phyloP scores from a whole-genome alignment of 108 stramenopile species.

The Cyclostephanos invisitatus region DNA sequence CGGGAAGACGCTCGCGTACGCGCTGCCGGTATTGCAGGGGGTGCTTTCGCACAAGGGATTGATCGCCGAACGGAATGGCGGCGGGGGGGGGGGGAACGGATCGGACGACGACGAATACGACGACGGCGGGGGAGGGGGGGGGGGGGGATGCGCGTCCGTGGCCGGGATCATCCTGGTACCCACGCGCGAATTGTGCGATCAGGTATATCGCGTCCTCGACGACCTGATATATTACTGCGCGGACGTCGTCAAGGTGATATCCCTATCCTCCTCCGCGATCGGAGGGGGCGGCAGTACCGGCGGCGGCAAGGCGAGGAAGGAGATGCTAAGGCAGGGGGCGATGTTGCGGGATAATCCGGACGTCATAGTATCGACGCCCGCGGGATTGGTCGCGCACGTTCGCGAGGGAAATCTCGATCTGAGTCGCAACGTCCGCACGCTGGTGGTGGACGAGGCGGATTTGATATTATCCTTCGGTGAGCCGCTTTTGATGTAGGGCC shows the following conservation, averaged over 20 bases:
- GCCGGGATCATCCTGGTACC: constrained; percentile 94
- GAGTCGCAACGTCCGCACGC: constrained; percentile 72
- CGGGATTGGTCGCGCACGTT: constrained; percentile 75
- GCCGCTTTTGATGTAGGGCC: not conserved
- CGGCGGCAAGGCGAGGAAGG: constrained; percentile 42
- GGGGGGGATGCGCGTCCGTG: constrained; percentile 36
- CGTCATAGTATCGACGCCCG: constrained; percentile 78
- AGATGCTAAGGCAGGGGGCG: constrained; percentile 64
- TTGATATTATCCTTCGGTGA: constrained; percentile 92
- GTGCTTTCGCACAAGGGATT: constrained; percentile 67
- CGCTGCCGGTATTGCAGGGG: constrained; percentile 92
- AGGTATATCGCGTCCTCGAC: constrained; percentile 72
- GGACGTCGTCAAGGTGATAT: constrained; percentile 76
- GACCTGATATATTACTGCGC: constrained; percentile 92
- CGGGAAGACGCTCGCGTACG: constrained; percentile 96
- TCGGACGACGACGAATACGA: constrained; percentile 32
- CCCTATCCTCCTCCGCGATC: constrained; percentile 54
- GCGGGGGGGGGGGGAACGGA: constrained; percentile 13
- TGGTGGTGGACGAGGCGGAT: constrained; percentile 99
- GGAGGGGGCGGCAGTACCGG: constrained; percentile 46
- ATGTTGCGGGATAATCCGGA: constrained; percentile 79
- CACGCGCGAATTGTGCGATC: constrained; percentile 94
- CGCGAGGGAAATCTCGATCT: constrained; percentile 55
- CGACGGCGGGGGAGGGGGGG: constrained; percentile 11
- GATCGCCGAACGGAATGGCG: constrained; percentile 26